Conservation (phyloP, 176 grass and related monocot genomes). For the Musa troglodytarum region DNA sequence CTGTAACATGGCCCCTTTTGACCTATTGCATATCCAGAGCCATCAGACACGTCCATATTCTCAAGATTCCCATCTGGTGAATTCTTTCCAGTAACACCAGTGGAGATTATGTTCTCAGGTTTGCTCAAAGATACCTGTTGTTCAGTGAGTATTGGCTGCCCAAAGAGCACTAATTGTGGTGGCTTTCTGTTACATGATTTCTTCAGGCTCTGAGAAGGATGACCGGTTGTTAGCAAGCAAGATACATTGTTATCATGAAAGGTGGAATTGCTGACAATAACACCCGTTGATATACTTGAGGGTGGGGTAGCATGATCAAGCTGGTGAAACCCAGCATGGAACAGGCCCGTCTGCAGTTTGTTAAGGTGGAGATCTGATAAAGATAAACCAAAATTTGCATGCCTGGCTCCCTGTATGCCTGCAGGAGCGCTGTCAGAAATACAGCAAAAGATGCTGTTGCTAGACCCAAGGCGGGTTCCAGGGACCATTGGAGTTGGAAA, state of each 20-base stretch:
- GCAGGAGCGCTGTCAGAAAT: conserved; percentile 54
- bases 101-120: background rate
- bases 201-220: conserved; percentile 24
- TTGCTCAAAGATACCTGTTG: conserved; percentile 35
- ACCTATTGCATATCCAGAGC: conserved; percentile 49
- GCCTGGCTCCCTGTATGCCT: conserved; percentile 99
- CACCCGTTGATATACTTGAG: conserved; percentile 28
- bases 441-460: conserved; percentile 35
- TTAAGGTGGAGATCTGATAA: conserved; percentile 55
- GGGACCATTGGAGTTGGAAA: conserved; percentile 22
- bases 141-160: conserved; percentile 53
- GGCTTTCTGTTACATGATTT: conserved; percentile 27
- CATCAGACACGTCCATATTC: conserved; percentile 45
- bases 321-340: conserved; percentile 14
- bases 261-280: conserved; percentile 22
- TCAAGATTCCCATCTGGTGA: conserved; percentile 37
- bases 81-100: conserved; percentile 11
- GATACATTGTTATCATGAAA: background rate
- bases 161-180: conserved; percentile 52
- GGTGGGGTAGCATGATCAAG: conserved; percentile 11
- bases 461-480: background rate
- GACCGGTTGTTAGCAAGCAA: conserved; percentile 6
- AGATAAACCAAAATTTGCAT: conserved; percentile 48
- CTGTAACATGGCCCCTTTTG: conserved; percentile 35
- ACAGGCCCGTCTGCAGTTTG: conserved; percentile 37